Evolutionary conservation across 2,329 filamentous ascomycete genomes (phyloP), one percentile per base, ranked within the genome.

Genomic region (Penicillium olsonii): DNA sequence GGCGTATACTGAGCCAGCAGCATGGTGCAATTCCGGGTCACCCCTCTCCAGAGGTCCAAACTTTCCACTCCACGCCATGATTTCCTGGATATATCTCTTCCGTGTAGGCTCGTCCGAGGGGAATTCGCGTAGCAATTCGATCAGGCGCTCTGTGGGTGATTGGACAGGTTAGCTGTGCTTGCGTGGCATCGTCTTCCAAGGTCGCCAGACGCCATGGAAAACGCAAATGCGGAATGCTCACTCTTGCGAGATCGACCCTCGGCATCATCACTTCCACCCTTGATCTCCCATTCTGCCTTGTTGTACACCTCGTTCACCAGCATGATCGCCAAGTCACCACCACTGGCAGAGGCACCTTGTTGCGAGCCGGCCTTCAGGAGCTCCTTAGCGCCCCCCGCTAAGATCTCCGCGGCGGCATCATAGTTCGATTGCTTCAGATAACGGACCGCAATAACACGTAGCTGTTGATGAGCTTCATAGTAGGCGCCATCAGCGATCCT

Each of bases 391-490:
- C 96, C 94, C 57, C 83, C 87, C 70, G 83, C 87, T 57, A 99
- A 82, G 57, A 97, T 87, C 60, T 96, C 89, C 68, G 91, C 87
- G 40, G 95, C 94, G 11, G 90, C 87, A 60, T 80, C 71, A 82
- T 88, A 96, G 80, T 92, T 92, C 54, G 83, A 78, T 37, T 87
- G 81, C 77, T 97, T 97, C 70, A 92, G 85, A 76, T 99, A 95
- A 50, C 95, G 91, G 33, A 90, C 87, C 53, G 92, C 92, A 61
- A 96, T 92, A 46, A 96, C 92, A 55, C 94, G 90, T 59, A 96
- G 90, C 78, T 99, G 94, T 74, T 99, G 94, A 75, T 97, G 92
- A 50, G 94, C 94, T 81, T 99, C 94, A 78, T 99, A 99, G 80
- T 84, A 96, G 69, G 94, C 87, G 65, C 92, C 92, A 72, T 95